Base-by-base conservation (phyloP, 2,329 filamentous ascomycete species). In the Fusarium acutatum region DNA sequence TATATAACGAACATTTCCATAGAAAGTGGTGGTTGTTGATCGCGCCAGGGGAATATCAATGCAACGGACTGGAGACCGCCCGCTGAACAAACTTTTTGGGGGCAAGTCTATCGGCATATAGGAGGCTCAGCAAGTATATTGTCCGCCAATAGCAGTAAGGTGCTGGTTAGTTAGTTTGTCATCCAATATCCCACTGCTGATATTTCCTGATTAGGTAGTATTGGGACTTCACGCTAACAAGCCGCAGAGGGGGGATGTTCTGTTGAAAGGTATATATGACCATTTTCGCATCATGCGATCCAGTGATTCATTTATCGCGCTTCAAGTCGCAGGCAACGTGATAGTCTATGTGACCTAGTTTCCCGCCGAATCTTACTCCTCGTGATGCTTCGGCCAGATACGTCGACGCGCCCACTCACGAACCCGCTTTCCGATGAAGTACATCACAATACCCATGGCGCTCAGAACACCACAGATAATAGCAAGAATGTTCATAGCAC, bases 401-500 rank as follows among this genome's bases (percentile, higher is more conserved):
- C 24, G 34, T 18, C 34, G 56, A 35, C 64, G 62, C 10, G 64
- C 52, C 64, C 64, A 67, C 12, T 67, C 64, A 5, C 64, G 64
- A 8, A 67, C 62, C 2, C 62, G 30, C 12, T 67, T 67, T 10
- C 64, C 64, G 9, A 60, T 46, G 0, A 67, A 67, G 10, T 67
- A 67, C 3, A 67, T 30, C 2, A 67, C 38, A 5, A 67, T 26
- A 3, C 64, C 64, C 14, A 67, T 2, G 2, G 50, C 64, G 1
- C 64, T 60, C n/a, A 67, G 13, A 10, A 67, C n/a, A 30, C 62
- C 64, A 2, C 64, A 67, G 6, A 67, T 34, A 0, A 67, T 67
- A 8, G 64, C 64, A 4, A 67, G 24, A 4, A 67, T 67, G 1
- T 67, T 67, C 64, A 67, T 67, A 3, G 64, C 64, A 9, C 64